Conservation (phyloP, 257 asterid species). For the Ilex asprella region DNA sequence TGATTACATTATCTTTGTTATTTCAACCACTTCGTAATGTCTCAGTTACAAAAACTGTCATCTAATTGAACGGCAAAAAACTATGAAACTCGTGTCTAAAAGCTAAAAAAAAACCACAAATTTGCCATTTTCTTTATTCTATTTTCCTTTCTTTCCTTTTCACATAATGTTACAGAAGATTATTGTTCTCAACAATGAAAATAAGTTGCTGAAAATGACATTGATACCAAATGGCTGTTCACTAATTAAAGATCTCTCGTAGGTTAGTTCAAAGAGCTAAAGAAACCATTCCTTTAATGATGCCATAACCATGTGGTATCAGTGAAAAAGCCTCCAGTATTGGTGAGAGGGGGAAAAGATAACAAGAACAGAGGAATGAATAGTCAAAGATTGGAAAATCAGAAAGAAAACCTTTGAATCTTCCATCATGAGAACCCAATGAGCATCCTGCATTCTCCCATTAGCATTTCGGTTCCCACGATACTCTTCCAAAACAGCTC, state of each 20-base stretch:
- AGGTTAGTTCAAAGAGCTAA: not conserved
- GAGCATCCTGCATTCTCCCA: conserved; percentile 98
- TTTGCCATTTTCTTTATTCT: no score
- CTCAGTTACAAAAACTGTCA: no score
- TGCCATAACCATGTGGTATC: not conserved
- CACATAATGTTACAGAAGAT: no score
- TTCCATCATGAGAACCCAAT: conserved; percentile 94
- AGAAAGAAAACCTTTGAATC: conserved; percentile 63
- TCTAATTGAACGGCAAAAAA: no score
- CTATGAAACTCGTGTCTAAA: no score
- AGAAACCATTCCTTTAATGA: not conserved
- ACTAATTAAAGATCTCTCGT: not conserved
- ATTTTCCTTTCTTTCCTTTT: no score
- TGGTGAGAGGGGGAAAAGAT: conserved; percentile 1
- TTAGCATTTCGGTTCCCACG: conserved; percentile 78
- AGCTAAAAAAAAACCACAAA: no score
- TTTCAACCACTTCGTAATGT: no score
- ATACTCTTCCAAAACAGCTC: conserved; percentile 91
- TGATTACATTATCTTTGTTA: no score
- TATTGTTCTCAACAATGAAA: no score
- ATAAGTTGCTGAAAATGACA: no score
- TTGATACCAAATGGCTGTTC: no score
- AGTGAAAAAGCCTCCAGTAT: not conserved
- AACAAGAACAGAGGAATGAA: not conserved
- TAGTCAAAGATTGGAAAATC: not conserved